Base-by-base conservation (phyloP, 306 rosid genomes). In the Lotus japonicus region DNA sequence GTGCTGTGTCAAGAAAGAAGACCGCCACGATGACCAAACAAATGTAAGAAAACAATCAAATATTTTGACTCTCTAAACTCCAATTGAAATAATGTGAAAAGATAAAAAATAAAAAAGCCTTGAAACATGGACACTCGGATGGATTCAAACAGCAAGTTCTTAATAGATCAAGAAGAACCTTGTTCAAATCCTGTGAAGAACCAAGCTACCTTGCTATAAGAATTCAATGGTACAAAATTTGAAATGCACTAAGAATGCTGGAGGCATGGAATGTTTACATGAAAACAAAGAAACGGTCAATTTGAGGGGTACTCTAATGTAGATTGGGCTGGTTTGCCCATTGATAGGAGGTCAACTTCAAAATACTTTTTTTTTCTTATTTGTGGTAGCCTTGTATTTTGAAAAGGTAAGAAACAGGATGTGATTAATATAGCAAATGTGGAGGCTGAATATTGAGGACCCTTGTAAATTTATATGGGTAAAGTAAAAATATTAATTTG, bases 1-100 rank as follows among this genome's bases (percentile, higher is more conserved):
- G 64, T 90, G 96, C 98, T 89, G 79, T 13, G 45, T 54, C 72
- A 75, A 18, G 73, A 45, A 67, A 5, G 66, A 51, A 72, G 35
- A 54, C 63, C 63, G 65, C 46, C 58, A 0, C 17, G 31, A 60
- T 59, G 15, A 56, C 43, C 55, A 72, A 57, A 55, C 38, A 73
- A 58, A 52, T 19, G 41, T 11, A 64, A 26, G 2, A 36, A 63
- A 35, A 49, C 39, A 31, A 57, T 13, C 54, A 31, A 70, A 48
- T 21, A 38, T 59, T 51, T 44, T 50, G 66, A 48, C 31, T 51
- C 52, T 50, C 17, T 44, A 51, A 50, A 18, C 45, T 56, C 16
- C 39, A 66, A 48, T 23, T 43, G 11, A 51, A 48, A 44, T 17
- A 39, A 72, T n/a, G 44, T 13, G 11, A 78, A 71, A 36, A 44